phyloP scores from a whole-genome alignment of 768 basidiomycete genomes.

The Trametes gibbosa region DNA sequence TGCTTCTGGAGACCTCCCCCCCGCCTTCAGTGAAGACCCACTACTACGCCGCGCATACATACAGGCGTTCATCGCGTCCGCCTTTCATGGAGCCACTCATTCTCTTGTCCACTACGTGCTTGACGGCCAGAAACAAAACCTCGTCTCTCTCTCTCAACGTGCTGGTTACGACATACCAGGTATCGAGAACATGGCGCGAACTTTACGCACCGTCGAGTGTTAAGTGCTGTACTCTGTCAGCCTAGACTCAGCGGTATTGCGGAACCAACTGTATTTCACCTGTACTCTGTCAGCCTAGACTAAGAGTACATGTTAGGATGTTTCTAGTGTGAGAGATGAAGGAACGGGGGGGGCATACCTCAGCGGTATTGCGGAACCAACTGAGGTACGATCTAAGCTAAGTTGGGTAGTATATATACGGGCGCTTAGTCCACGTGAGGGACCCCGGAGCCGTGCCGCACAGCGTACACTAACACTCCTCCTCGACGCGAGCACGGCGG shows the following conservation, averaged over 20 bases:
- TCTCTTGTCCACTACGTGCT: neutral
- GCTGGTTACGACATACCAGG: neutral
- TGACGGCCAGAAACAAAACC: slow-evolving; percentile 6
- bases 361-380: no score
- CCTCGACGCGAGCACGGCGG: no score
- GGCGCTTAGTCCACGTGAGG: no score
- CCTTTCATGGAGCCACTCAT: slow-evolving; percentile 23
- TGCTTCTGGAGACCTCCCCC: neutral
- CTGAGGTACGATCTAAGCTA: neutral
- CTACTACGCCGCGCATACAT: slow-evolving; percentile 25
- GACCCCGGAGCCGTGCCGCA: no score
- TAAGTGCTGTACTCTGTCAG: neutral
- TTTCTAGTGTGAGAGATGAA: no score
- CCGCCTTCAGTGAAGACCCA: slow-evolving; percentile 28
- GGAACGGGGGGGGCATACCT: no score
- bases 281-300: neutral
- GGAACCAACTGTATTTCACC: neutral
- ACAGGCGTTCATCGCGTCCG: slow-evolving; percentile 17
- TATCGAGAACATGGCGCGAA: neutral
- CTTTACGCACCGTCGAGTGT: neutral
- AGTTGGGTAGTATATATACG: neutral
- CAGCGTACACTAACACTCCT: no score
- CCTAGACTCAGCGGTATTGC: neutral
- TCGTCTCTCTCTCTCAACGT: neutral
- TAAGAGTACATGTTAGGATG: neutral